Evolutionary conservation across 371 early-diverging fungal species (phyloP), one percentile per base, ranked within the genome.

Genomic region (Lichtheimia ramosa): DNA sequence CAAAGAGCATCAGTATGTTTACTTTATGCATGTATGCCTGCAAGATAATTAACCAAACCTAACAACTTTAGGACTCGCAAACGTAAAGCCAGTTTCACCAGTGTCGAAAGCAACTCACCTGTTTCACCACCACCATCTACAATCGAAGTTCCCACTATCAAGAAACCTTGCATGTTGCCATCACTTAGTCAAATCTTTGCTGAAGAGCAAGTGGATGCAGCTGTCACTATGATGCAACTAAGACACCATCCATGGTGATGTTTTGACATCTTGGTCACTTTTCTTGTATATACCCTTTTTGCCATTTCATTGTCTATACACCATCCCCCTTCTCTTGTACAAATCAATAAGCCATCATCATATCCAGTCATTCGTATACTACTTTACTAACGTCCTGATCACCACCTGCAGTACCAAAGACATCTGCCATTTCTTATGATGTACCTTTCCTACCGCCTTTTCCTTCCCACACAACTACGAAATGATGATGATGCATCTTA

Each of bases 1-100:
- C n/a, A 81, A 81, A 69, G 81, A 81, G 62, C 69, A 81, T 20
- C 65, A 77, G 43, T 58, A 65, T 13, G 28, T 15, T 15, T 15
- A 15, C 24, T 28, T 16, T 20, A 28, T 51, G 42, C 46, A 51
- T 41, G 41, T 39, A n/a, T 14, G 41, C n/a, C 18, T 20, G 13
- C 6, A n/a, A 18, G 8, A 23, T 15, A 25, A 54, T 24, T 18
- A 20, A 25, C 15, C 27, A 20, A 14, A 40, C 15, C 3, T 21
- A 15, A 5, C 43, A 43, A 39, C 52, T 48, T n/a, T 51, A 50
- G 43, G 8, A 27, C 20, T 23, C 41, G 48, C 43, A 41, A 39
- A 28, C 34, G 39, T n/a, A 34, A 41, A 24, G 56, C 43, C 18
- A 55, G 56, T 23, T 43, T 55, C 16, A 55, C 18, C n/a, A 55